These are phyloP conservation scores for Coprinellus micaceus DNA, from an alignment of 768 basidiomycete species.

Conservation along the genomic window DNA sequence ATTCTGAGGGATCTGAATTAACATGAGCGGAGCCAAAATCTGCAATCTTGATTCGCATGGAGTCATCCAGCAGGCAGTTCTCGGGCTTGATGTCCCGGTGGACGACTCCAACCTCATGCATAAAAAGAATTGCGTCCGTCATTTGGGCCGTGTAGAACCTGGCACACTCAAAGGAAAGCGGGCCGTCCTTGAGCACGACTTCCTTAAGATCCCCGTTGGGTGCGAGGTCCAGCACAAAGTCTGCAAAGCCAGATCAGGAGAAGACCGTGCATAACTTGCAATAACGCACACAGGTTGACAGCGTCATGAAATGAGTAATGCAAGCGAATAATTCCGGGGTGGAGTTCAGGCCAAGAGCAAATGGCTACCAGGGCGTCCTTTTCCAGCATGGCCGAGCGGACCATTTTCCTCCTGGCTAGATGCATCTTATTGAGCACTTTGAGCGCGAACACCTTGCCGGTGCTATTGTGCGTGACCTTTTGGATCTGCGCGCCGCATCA, in stretches of 20 bases:
- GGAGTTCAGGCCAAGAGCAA: slow-evolving; percentile 49
- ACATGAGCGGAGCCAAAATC: slow-evolving; percentile 95
- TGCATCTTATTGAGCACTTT: slow-evolving; percentile 77
- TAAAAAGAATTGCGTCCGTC: slow-evolving; percentile 82
- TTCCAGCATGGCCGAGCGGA: slow-evolving; percentile 74
- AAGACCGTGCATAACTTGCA: not conserved
- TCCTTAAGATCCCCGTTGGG: slow-evolving; percentile 76
- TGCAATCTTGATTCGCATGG: slow-evolving; percentile 88
- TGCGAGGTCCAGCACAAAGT: slow-evolving; percentile 76
- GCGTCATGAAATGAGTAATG: slow-evolving; percentile 86
- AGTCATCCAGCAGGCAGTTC: slow-evolving; percentile 85
- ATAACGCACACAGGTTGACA: slow-evolving; percentile 73
- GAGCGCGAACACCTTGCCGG: slow-evolving; percentile 28
- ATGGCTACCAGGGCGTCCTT: slow-evolving; percentile 71
- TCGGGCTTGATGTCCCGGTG: slow-evolving; percentile 90
- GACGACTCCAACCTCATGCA: slow-evolving; percentile 86
- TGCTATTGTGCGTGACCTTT: slow-evolving; percentile 27
- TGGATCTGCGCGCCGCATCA: slow-evolving; percentile 21
- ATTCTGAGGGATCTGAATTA: slow-evolving; percentile 32
- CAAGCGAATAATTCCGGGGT: slow-evolving; percentile 79
- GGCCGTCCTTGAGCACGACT: slow-evolving; percentile 74
- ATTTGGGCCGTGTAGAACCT: slow-evolving; percentile 89
- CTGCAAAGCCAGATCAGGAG: slow-evolving; percentile 32
- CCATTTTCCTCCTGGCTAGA: slow-evolving; percentile 73
- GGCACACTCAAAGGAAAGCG: slow-evolving; percentile 71